Conservation (phyloP, 345 rosid species). For the Murraya koenigii region DNA sequence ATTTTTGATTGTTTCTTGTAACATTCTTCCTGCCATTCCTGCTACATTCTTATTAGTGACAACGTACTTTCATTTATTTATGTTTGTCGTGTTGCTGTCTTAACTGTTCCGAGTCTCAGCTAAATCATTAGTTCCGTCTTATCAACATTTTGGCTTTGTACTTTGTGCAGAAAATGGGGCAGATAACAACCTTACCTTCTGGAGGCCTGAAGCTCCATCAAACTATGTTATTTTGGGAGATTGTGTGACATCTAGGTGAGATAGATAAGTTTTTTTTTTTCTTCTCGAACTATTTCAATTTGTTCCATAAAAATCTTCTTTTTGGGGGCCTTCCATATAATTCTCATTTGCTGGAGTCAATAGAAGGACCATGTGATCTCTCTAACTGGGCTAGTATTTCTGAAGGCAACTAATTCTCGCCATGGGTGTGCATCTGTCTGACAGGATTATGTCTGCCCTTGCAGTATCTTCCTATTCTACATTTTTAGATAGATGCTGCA, state of each 20-base stretch:
- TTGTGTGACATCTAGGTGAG: constrained; percentile 95
- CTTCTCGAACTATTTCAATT: neutral
- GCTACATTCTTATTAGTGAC: neutral
- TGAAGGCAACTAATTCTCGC: neutral
- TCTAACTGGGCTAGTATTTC: neutral
- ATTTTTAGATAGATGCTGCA: neutral
- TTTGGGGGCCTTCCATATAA: neutral
- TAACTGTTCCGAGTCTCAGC: constrained; percentile 1
- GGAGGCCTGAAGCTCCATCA: constrained; percentile 96
- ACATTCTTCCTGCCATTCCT: neutral
- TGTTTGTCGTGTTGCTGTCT: neutral
- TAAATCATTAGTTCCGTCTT: constrained; percentile 2
- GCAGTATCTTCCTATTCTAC: neutral
- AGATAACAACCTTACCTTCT: constrained; percentile 74
- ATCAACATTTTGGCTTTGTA: neutral
- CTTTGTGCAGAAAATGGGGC: constrained; percentile 65
- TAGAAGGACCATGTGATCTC: neutral
- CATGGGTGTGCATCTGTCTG: neutral
- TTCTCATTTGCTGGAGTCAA: neutral
- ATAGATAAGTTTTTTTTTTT: neutral
- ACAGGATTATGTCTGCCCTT: neutral
- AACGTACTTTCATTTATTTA: neutral
- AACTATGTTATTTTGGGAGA: constrained; percentile 96
- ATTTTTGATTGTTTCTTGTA: constrained; percentile 9
- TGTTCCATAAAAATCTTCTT: neutral